Base-by-base conservation (phyloP, 2,329 filamentous ascomycete species). In the Paraphoma chrysanthemicola region DNA sequence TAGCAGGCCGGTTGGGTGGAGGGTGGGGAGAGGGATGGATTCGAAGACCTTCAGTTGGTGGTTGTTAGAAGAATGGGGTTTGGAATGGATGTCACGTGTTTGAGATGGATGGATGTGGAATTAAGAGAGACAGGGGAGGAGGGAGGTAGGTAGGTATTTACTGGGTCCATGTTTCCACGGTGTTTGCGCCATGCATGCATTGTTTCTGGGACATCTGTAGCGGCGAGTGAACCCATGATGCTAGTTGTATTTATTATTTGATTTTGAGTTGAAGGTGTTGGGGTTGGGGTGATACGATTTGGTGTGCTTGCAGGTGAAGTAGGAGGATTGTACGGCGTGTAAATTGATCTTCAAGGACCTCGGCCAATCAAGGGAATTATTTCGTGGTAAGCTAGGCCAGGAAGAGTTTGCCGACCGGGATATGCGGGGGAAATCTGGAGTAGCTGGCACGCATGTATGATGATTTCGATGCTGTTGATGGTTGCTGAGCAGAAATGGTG, bases 101-200 rank as follows among this genome's bases (percentile, higher is more conserved):
- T n/a, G 4, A 7, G 18, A 14, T 45, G 17, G 42, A 12, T 44
- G 41, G 17, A 43, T 23, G 2, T 23, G 23, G 23, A 23, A 23
- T 23, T 5, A 5, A 36, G 10, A 14, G 33, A 3, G 14, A 3
- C 33, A 36, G 33, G 14, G 33, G 9, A 14, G 33, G 33, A 36
- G 33, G 33, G 11, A 44, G 28, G 16, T 3, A 23, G 30, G 30
- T 16, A 7, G 29, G 56, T 23, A 23, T 57, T 53, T 23, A 67
- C 64, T 9, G 62, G 56, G 31, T 65, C 48, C 60, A 67, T 64
- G 14, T 64, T 65, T 11, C 64, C 62, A 43, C 54, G 38, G 39
- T 67, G 64, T 44, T 67, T 67, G 50, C 64, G 44, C 64, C 64
- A 67, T 47, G 62, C 64, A 31, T 51, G 55, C 64, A 67, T 67